phyloP scores from a whole-genome alignment of 495 filamentous ascomycete genomes.

The Hypomontagnella submonticulosa region DNA sequence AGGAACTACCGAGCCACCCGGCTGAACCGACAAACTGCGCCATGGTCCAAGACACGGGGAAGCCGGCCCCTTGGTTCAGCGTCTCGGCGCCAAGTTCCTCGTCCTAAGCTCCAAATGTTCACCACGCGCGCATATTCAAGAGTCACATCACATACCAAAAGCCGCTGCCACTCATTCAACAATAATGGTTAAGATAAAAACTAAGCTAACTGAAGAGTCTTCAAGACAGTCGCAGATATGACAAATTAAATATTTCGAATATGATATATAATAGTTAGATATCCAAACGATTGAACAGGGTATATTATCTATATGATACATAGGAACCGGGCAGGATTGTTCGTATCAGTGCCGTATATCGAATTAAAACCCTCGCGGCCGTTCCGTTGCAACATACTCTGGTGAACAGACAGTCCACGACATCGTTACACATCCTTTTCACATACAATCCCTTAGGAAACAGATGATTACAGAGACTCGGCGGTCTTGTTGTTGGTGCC shows the following conservation, averaged over 20 bases:
- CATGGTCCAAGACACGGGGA: too few relatives aligned
- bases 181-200: too few relatives aligned
- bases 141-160: too few relatives aligned
- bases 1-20: too few relatives aligned
- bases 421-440: conserved; percentile 15
- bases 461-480: conserved; percentile 35
- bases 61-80: too few relatives aligned
- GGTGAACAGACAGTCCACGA: conserved; percentile 1
- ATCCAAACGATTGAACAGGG: conserved; percentile 25
- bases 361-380: neutral
- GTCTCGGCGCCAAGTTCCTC: too few relatives aligned
- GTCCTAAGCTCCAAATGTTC: too few relatives aligned
- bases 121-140: too few relatives aligned
- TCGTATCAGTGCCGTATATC: conserved; percentile 22
- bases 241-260: neutral
- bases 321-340: conserved; percentile 6
- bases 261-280: conserved; percentile 1
- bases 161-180: too few relatives aligned
- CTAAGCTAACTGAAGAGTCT: too few relatives aligned
- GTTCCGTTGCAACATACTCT: neutral
- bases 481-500: conserved; percentile 32
- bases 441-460: neutral
- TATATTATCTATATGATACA: conserved; percentile 39
- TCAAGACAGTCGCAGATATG: too few relatives aligned
- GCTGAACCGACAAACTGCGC: too few relatives aligned